phyloP scores from a whole-genome alignment of 2,329 filamentous ascomycete genomes.

The Penicillium verrucosum region DNA sequence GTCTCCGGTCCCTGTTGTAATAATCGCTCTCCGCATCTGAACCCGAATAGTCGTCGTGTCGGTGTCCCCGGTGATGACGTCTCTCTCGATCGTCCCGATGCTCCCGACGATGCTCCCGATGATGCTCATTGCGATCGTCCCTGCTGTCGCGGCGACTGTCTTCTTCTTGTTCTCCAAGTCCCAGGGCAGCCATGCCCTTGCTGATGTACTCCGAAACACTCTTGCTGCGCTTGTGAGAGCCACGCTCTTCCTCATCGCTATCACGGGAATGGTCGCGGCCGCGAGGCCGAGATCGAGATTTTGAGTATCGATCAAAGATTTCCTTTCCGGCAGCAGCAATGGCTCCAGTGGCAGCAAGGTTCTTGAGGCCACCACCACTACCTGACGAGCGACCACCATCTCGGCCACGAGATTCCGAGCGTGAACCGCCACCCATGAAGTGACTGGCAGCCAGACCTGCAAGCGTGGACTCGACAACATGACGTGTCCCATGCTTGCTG shows the following conservation, averaged over 20 bases:
- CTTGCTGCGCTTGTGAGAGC: slow-evolving; percentile 43
- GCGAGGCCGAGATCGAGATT: slow-evolving; percentile 43
- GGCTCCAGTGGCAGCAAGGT: slow-evolving; percentile 43
- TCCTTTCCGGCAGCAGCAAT: slow-evolving; percentile 50
- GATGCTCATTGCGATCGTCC: slow-evolving; percentile 5
- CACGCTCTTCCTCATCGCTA: slow-evolving; percentile 46
- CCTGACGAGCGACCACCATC: slow-evolving; percentile 48
- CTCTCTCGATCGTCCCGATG: slow-evolving; percentile 29
- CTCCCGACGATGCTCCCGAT: slow-evolving; percentile 9
- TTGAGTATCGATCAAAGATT: slow-evolving; percentile 37
- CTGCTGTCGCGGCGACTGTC: slow-evolving; percentile 22
- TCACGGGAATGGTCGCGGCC: slow-evolving; percentile 44
- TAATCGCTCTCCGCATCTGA: slow-evolving; percentile 38
- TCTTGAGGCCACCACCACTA: slow-evolving; percentile 45
- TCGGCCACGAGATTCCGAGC: slow-evolving; percentile 68
- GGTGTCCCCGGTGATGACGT: slow-evolving; percentile 18
- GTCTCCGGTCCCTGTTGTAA: slow-evolving; percentile 31
- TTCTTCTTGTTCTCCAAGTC: slow-evolving; percentile 34
- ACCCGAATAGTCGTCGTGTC: slow-evolving; percentile 40
- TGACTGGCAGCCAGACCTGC: slow-evolving; percentile 85
- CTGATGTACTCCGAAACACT: slow-evolving; percentile 47
- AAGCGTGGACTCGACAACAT: slow-evolving; percentile 80
- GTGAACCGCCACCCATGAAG: slow-evolving; percentile 71
- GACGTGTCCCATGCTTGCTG: slow-evolving; percentile 72
- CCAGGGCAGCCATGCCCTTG: slow-evolving; percentile 46